A percentile compares a stretch with the other conserved stretches of the same genome.
Evolutionary conservation across 2,329 filamentous ascomycete species (phyloP).

Genomic region (Pestalotiopsis sp.): DNA sequence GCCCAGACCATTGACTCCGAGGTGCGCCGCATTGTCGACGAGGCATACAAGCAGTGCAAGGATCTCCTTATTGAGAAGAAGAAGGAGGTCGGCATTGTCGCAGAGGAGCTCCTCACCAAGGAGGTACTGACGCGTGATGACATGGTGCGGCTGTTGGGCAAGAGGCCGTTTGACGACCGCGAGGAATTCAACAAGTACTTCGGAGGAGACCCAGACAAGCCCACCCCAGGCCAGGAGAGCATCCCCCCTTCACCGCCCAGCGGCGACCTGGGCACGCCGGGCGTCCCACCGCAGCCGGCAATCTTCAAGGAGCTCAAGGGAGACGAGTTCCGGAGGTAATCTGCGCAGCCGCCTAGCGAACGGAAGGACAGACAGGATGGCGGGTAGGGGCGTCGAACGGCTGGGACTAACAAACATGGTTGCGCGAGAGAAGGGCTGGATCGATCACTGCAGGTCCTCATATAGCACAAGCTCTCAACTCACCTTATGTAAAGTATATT

Average conservation of each 20-base stretch:
- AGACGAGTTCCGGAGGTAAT: constrained; percentile 24
- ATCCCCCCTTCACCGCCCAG: constrained; percentile 59
- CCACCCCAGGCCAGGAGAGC: constrained; percentile 51
- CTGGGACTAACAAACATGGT: constrained; percentile 1
- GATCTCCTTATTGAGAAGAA: constrained; percentile 84
- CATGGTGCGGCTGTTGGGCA: constrained; percentile 85
- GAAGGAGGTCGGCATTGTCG: constrained; percentile 83
- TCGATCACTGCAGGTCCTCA: neutral
- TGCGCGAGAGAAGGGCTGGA: neutral
- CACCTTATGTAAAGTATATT: constrained; percentile 25
- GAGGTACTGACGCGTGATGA: constrained; percentile 92
- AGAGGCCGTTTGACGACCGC: constrained; percentile 79
- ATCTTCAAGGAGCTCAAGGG: constrained; percentile 27
- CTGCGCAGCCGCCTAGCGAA: neutral
- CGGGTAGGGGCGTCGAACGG: constrained; percentile 11
- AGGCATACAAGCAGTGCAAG: constrained; percentile 90
- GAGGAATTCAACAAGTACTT: constrained; percentile 97
- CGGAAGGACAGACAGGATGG: neutral
- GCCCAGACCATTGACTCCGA: constrained; percentile 90
- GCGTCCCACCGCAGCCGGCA: constrained; percentile 29
- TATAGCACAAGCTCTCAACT: constrained; percentile 28
- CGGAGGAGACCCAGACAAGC: constrained; percentile 47
- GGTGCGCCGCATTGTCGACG: constrained; percentile 87
- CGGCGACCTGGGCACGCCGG: constrained; percentile 44
- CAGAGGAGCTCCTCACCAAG: constrained; percentile 90